Conservation (phyloP, 768 basidiomycete genomes). For the Lactarius sanguifluus region DNA sequence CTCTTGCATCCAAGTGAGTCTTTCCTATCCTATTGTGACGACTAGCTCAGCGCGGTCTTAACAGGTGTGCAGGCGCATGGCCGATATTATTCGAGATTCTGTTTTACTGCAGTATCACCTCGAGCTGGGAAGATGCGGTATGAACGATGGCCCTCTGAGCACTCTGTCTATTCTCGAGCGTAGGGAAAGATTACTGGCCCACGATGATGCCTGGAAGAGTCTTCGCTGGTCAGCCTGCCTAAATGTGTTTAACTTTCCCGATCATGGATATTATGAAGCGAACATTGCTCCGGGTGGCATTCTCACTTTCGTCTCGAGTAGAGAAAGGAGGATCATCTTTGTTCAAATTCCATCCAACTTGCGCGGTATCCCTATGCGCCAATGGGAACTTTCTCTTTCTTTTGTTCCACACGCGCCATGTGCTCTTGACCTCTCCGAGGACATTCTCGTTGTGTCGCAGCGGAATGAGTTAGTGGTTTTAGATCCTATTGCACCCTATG, state of each 20-base stretch:
- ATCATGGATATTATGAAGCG: background rate
- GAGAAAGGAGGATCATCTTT: conserved; percentile 8
- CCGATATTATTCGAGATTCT: background rate
- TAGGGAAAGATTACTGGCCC: conserved; percentile 7
- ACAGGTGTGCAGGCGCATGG: conserved; percentile 15
- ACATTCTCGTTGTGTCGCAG: conserved; percentile 12
- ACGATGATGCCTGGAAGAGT: conserved; percentile 3
- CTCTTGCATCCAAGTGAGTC: conserved; percentile 12
- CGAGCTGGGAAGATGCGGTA: conserved; percentile 2
- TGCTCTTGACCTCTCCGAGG: conserved; percentile 15
- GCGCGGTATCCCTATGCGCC: conserved; percentile 9
- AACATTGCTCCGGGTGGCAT: conserved; percentile 9
- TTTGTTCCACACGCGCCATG: background rate
- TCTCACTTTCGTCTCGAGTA: conserved; percentile 5
- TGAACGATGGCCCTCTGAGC: conserved; percentile 12
- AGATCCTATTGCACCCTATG: background rate
- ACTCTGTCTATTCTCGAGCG: conserved; percentile 11
- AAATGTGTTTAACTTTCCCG: background rate
- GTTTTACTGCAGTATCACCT: conserved; percentile 19
- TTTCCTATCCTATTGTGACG: background rate
- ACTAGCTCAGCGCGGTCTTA: background rate
- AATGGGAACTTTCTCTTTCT: conserved; percentile 17
- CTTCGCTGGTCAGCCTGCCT: conserved; percentile 13
- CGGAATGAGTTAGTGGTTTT: background rate
- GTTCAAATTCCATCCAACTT: conserved; percentile 7